Evolutionary conservation across 1,139 yeast species (phyloP).

Genomic region (Blastobotrys arbuscula): DNA sequence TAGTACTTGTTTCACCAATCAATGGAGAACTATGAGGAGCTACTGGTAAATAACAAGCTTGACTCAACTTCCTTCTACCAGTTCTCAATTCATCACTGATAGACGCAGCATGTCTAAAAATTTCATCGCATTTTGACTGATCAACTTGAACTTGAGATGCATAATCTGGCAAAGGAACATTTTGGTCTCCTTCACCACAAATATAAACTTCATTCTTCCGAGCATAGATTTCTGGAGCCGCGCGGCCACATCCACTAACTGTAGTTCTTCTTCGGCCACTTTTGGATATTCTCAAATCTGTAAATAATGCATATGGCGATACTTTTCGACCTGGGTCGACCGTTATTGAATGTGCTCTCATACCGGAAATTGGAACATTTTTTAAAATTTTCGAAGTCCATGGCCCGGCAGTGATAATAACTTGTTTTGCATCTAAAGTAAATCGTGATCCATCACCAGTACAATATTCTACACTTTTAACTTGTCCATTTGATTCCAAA

Average conservation of each 20-base stretch:
- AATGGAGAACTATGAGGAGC: slow-evolving; percentile 91
- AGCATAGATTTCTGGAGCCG: slow-evolving; percentile 89
- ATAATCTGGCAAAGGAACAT: slow-evolving; percentile 86
- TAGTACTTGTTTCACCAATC: slow-evolving; percentile 87
- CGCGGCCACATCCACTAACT: not conserved
- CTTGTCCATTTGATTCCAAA: slow-evolving; percentile 20
- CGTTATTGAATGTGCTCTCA: slow-evolving; percentile 92
- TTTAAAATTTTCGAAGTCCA: slow-evolving; percentile 89
- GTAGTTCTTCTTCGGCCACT: slow-evolving; percentile 31
- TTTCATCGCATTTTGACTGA: slow-evolving; percentile 78
- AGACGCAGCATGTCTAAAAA: slow-evolving; percentile 76
- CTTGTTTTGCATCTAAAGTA: slow-evolving; percentile 56
- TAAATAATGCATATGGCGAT: slow-evolving; percentile 89
- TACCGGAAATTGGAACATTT: slow-evolving; percentile 81
- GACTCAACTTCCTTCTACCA: slow-evolving; percentile 77
- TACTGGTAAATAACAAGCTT: slow-evolving; percentile 95
- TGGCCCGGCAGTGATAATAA: slow-evolving; percentile 87
- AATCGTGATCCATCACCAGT: slow-evolving; percentile 23
- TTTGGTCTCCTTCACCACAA: slow-evolving; percentile 94
- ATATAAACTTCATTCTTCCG: slow-evolving; percentile 93
- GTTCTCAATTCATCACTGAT: slow-evolving; percentile 63
- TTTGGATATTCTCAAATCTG: slow-evolving; percentile 47
- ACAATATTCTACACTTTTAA: slow-evolving; percentile 21
- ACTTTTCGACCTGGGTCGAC: slow-evolving; percentile 68
- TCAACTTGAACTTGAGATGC: slow-evolving; percentile 92